Conservation (phyloP, 208 protist species). For the Zelonia costaricensis region DNA sequence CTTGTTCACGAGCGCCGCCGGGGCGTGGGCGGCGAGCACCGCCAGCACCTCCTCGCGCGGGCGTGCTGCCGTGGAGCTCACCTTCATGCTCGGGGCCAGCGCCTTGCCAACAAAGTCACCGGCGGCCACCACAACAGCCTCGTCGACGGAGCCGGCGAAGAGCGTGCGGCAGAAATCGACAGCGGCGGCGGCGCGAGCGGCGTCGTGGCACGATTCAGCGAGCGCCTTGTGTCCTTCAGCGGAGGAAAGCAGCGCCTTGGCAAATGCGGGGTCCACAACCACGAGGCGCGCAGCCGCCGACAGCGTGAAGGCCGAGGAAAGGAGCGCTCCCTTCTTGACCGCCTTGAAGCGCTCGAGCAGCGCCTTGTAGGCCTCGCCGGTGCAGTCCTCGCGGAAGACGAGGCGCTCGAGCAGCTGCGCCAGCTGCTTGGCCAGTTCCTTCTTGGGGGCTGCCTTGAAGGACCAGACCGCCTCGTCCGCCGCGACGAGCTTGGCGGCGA, state of each 20-base stretch:
- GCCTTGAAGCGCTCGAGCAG: slow-evolving; percentile 43
- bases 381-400: slow-evolving; percentile 77
- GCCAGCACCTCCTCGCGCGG: slow-evolving; percentile 47
- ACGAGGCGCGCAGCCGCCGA: slow-evolving; percentile 60
- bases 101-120: slow-evolving; percentile 48
- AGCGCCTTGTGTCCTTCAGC: slow-evolving; percentile 33
- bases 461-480: slow-evolving; percentile 39
- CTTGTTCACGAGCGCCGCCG: slow-evolving; percentile 27
- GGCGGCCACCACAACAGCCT: slow-evolving; percentile 9
- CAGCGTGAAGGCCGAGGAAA: slow-evolving; percentile 49
- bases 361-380: slow-evolving; percentile 31
- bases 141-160: slow-evolving; percentile 13
- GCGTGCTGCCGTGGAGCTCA: slow-evolving; percentile 12
- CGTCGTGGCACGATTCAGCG: slow-evolving; percentile 16
- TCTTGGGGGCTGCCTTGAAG: slow-evolving; percentile 26
- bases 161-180: slow-evolving; percentile 25
- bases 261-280: slow-evolving; percentile 43
- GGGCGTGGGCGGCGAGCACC: slow-evolving; percentile 40
- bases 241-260: slow-evolving; percentile 18
- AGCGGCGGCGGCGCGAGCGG: background rate
- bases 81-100: slow-evolving; percentile 19
- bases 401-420: slow-evolving; percentile 66
- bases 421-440: slow-evolving; percentile 34
- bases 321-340: slow-evolving; percentile 24
- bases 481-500: slow-evolving; percentile 33